phyloP scores from a whole-genome alignment of 73 alveolate species.

The Paramecium biaurelia region DNA sequence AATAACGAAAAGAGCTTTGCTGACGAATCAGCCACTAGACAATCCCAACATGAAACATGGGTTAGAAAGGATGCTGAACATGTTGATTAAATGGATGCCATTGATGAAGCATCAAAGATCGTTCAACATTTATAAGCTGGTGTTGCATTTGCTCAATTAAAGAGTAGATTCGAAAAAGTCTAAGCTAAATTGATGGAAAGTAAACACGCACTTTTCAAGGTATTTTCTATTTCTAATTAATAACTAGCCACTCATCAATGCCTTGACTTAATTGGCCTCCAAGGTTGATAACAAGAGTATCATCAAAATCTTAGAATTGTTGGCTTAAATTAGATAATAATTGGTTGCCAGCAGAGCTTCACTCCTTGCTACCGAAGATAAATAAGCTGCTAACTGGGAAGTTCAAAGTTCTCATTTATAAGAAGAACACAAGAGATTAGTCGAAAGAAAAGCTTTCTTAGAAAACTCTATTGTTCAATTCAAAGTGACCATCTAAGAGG shows the following conservation, averaged over 20 bases:
- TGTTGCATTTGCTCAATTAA: conserved; percentile 46
- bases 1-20: conserved; percentile 35
- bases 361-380: conserved; percentile 41
- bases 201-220: conserved; percentile 46
- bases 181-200: conserved; percentile 20
- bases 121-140: conserved; percentile 54
- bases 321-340: conserved; percentile 50
- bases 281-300: conserved; percentile 48
- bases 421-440: conserved; percentile 56
- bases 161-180: conserved; percentile 54
- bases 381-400: conserved; percentile 41
- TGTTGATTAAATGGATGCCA: conserved; percentile 45
- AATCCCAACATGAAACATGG: conserved; percentile 39
- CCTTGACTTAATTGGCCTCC: conserved; percentile 43
- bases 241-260: conserved; percentile 34
- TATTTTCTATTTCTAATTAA: background rate
- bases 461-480: conserved; percentile 47
- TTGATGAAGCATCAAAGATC: conserved; percentile 41
- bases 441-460: conserved; percentile 42
- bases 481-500: conserved; percentile 52
- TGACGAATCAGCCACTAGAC: background rate
- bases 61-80: conserved; percentile 45
- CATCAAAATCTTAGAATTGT: conserved; percentile 22
- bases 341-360: conserved; percentile 47
- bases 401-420: background rate